Base-by-base conservation (phyloP, 2,329 filamentous ascomycete genomes). In the Fusarium longipes region DNA sequence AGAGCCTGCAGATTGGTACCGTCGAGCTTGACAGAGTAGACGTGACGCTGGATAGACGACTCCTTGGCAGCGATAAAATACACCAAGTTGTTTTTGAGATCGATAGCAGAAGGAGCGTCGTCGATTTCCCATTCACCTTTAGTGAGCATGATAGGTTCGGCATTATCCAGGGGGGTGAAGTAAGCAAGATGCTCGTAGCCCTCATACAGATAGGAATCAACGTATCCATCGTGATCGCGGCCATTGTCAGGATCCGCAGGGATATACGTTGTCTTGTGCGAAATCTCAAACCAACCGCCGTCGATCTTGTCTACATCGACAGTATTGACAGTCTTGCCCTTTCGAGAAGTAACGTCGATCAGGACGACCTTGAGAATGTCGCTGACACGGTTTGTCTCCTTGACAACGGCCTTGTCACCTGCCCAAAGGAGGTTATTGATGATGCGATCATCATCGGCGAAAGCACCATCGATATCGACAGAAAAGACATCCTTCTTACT, bases 231-330 rank as follows among this genome's bases (percentile, higher is more conserved):
- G 7, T 95, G 79, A 3, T 87, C 83, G 22, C 94, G 89, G 15
- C 92, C 92, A 65, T 92, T 93, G 12, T 81, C 77, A 22, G 91
- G 86, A 76, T 97, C 93, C 5, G 93, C 92, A 3, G 96, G 96
- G 57, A 99, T 90, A 75, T 91, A 98, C 15, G 83, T 89, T 5
- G 94, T 97, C 39, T 90, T 87, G 72, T 97, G 91, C 1, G 93
- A 93, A 39, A 97, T 93, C 79, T 99, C 96, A 72, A 97, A 95
- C 96, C 96, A 99, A 32, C 96, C 96, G 22, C 94, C 94, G 76
- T 99, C 96, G n/a, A 97, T 83, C 57, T 90, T 85, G 67, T 89
- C 87, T 47, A 97, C 88, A 77, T 99, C 89, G 47, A 92, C 86
- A 20, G 89, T 91, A 66, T 95, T 86, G 45, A 97, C 89, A 1